Conservation (phyloP, 176 grass and related monocot genomes). For the Metroxylon sagu region DNA sequence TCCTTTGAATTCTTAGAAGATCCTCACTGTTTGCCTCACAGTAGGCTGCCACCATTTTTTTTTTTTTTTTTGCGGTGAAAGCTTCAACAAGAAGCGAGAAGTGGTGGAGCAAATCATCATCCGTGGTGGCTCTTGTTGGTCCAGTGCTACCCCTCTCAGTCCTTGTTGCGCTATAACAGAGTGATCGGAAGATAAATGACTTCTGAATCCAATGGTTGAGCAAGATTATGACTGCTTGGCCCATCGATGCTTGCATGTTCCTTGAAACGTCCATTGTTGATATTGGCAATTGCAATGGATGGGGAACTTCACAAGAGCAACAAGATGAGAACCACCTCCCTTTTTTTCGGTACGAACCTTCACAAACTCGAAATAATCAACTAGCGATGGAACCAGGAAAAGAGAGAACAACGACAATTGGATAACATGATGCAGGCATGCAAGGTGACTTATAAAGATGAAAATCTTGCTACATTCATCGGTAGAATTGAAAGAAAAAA, state of each 20-base stretch:
- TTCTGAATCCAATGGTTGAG: constrained; percentile 7
- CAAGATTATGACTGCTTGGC: constrained; percentile 26
- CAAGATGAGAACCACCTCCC: too few relatives aligned
- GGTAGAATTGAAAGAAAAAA: too few relatives aligned
- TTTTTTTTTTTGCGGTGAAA: constrained; percentile 39
- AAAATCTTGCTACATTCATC: too few relatives aligned
- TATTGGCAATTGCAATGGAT: too few relatives aligned
- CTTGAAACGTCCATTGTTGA: too few relatives aligned
- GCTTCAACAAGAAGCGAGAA: constrained; percentile 52
- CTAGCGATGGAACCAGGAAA: too few relatives aligned
- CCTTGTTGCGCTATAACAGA: constrained; percentile 74
- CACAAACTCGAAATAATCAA: too few relatives aligned
- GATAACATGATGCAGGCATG: too few relatives aligned
- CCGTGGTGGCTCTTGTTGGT: constrained; percentile 44
- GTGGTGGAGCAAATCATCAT: constrained; percentile 38
- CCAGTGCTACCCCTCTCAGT: constrained; percentile 64
- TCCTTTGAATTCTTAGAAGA: constrained; percentile 59
- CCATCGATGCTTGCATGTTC: constrained; percentile 20
- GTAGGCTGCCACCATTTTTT: constrained; percentile 11
- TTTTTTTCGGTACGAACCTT: too few relatives aligned
- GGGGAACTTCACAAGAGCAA: too few relatives aligned
- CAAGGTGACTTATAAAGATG: too few relatives aligned
- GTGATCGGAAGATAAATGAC: constrained; percentile 19
- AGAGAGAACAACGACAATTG: too few relatives aligned
- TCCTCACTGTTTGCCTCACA: constrained; percentile 21